phyloP scores from a whole-genome alignment of 768 basidiomycete genomes.

The Trametes gibbosa region DNA sequence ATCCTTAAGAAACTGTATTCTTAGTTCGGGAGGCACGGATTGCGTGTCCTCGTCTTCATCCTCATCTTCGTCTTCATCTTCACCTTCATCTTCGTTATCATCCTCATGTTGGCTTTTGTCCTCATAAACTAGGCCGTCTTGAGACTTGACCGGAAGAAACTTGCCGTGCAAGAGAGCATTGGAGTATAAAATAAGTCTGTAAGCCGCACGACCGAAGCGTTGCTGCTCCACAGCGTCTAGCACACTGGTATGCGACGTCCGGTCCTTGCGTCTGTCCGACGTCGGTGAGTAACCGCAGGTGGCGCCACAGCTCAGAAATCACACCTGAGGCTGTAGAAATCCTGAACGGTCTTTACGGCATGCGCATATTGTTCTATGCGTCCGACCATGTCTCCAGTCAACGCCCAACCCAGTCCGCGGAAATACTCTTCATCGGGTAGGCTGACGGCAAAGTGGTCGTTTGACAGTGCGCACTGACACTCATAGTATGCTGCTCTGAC shows the following conservation, averaged over 20 bases:
- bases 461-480: slow-evolving; percentile 5
- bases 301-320: not conserved
- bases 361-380: slow-evolving; percentile 26
- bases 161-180: not conserved
- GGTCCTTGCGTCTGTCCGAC: slow-evolving; percentile 36
- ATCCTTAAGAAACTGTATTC: too few relatives aligned
- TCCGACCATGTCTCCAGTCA: slow-evolving; percentile 6
- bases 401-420: slow-evolving; percentile 16
- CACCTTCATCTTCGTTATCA: not conserved
- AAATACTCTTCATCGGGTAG: slow-evolving; percentile 10
- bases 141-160: too few relatives aligned
- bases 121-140: too few relatives aligned
- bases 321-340: slow-evolving; percentile 40
- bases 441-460: not conserved
- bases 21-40: too few relatives aligned
- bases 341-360: slow-evolving; percentile 33
- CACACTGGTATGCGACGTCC: slow-evolving; percentile 28
- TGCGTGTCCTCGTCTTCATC: too few relatives aligned
- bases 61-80: slow-evolving; percentile 1
- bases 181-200: slow-evolving; percentile 28
- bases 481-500: slow-evolving; percentile 11
- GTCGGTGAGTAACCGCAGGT: not conserved
- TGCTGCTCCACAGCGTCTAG: slow-evolving; percentile 33
- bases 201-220: slow-evolving; percentile 31
- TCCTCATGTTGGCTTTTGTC: not conserved